Base-by-base conservation (phyloP, 192 early-diverging fungal genomes). In the Spizellomyces punctatus region DNA sequence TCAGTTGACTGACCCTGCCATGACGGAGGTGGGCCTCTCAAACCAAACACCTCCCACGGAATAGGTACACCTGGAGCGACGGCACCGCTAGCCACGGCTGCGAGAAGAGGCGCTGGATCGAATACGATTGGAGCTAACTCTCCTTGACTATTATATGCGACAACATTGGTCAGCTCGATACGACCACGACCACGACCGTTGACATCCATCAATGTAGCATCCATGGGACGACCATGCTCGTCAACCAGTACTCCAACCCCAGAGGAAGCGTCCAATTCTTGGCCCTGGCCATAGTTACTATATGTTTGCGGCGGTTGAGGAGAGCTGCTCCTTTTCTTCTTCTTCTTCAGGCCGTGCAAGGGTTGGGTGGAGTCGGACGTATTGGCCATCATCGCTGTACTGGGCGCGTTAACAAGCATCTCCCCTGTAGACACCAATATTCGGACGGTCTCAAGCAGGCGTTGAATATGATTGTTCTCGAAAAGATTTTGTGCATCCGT, bases 391-490 rank as follows among this genome's bases (percentile, higher is more conserved):
- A 41, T 16, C 17, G 59, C 14, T 14, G 59, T 0, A 41, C 59
- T 61, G 10, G 67, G 66, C 17, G 67, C 60, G 54, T 56, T 70
- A 10, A 67, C 74, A 9, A 75, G 49, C 67, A 48, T 55, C 47
- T 75, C 74, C 1, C 74, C 74, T 42, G 17, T 70, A 2, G 74
- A 62, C 4, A 75, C 74, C 16, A 75, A 49, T 7, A 63, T n/a
- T 12, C 74, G 74, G 5, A 75, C 74, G 6, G 74, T 69, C 10
- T 75, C 74, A 8, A 75, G 49, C n/a, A 70, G 60, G n/a, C 47
- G 57, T 22, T 64, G 66, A 12, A 75, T 69, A 46, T 69, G 22
- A 43, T 64, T 59, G 47, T 44, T 47, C 50, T 75, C 74, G 43
- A 75, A 46, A 10, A 54, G 12, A 42, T 63, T 19, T 6, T 16